Base-by-base conservation (phyloP, 805 yeast species). In the Cyberlindnera xishuangbannaensis region DNA sequence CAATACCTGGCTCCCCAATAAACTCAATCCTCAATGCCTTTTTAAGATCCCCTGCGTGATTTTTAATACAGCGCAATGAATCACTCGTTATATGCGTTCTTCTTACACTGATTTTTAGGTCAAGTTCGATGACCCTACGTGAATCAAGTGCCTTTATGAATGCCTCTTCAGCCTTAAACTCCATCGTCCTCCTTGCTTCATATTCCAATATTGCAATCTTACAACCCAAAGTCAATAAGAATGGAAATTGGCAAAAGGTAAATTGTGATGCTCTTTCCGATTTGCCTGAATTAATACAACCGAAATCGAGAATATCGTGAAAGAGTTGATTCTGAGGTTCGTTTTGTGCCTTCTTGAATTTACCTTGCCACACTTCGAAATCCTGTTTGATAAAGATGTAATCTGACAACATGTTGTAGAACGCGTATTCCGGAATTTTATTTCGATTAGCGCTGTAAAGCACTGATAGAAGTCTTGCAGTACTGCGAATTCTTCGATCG, bases 1-100 rank as follows among this genome's bases (percentile, higher is more conserved):
- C 98, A 15, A 90, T 73, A 0, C 97, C 98, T 0, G 88, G 94
- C 51, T 90, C 98, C 39, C 78, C 78, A 4, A 80, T 61, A 55
- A 92, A 90, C 47, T 83, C 88, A 7, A 92, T 80, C 41, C 76
- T 70, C 19, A 90, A 58, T 2, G 85, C 72, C 50, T 88, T 87
- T 47, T 81, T 76, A 37, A 87, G 64, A 48, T 83, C 84, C 9
- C 56, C 54, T 26, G 64, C 67, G 46, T 75, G 75, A 4, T 65
- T 57, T 45, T 76, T 71, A 22, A 82, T 73, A 20, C 74, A 67
- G 7, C 73, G 61, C 27, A 92, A 56, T 2, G 97, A 86, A 55
- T 90, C 98, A 27, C 69, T 71, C 1, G 86, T 70, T 2, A 90
- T 67, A 45, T 66, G 61, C 7, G 65, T 65, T 39, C 98, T 66